Percentiles rank a stretch among this genome's conserved stretches.
phyloP scores from a whole-genome alignment of 768 basidiomycete genomes.

The Trametes maxima region DNA sequence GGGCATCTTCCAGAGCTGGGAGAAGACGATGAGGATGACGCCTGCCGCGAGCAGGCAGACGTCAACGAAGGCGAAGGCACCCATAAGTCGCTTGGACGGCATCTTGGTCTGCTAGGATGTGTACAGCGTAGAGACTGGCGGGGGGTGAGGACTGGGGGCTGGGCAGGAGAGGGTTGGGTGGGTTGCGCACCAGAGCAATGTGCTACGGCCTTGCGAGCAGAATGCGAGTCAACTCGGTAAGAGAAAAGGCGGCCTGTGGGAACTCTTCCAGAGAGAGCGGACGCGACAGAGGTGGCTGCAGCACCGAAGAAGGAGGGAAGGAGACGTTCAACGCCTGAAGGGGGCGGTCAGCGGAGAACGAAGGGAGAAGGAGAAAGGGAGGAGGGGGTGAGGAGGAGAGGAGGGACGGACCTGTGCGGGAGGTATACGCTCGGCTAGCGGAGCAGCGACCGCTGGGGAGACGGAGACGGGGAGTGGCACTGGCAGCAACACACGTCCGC shows the following conservation, averaged over 20 bases:
- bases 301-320: conserved; percentile 45
- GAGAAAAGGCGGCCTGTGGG: conserved; percentile 17
- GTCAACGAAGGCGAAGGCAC: conserved; percentile 74
- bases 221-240: conserved; percentile 26
- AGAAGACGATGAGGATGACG: conserved; percentile 61
- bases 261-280: conserved; percentile 57
- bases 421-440: conserved; percentile 19
- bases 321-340: conserved; percentile 72
- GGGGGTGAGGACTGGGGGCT: not conserved
- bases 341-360: conserved; percentile 38
- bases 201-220: conserved; percentile 22
- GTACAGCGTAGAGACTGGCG: conserved; percentile 29
- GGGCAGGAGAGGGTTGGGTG: not conserved
- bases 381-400: conserved; percentile 19
- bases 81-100: conserved; percentile 71
- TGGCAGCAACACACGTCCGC: not conserved
- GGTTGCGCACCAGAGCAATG: conserved; percentile 12
- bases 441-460: conserved; percentile 5
- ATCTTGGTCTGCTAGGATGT: conserved; percentile 43
- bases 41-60: conserved; percentile 72
- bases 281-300: conserved; percentile 46
- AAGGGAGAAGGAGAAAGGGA: conserved; percentile 32
- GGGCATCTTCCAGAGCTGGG: conserved; percentile 69
- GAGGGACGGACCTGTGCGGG: conserved; percentile 20
- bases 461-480: not conserved